These are phyloP conservation scores for Mycena pura DNA, from an alignment of 768 basidiomycete species.

Conservation along the genomic window DNA sequence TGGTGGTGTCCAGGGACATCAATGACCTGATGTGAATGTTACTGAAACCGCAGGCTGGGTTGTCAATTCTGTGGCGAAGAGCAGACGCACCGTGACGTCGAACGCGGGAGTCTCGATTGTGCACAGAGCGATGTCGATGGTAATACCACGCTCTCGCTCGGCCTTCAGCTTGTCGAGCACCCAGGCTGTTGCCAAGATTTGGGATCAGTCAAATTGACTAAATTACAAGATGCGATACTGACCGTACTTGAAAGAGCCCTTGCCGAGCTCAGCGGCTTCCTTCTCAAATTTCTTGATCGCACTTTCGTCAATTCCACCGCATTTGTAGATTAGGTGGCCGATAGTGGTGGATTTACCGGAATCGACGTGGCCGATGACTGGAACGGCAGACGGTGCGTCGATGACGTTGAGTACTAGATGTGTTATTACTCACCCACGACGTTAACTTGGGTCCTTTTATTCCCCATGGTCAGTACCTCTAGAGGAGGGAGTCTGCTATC, in stretches of 20 bases:
- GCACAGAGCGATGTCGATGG: conserved; percentile 99
- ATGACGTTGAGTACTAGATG: conserved; percentile 34
- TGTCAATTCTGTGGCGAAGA: too few species aligned
- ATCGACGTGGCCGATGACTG: conserved; percentile 99
- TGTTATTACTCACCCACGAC: conserved; percentile 79
- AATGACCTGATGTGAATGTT: conserved; percentile 72
- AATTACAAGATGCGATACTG: conserved; percentile 36
- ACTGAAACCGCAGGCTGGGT: conserved; percentile 18
- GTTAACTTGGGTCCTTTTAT: conserved; percentile 96
- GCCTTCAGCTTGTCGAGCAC: conserved; percentile 99
- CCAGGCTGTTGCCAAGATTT: conserved; percentile 79
- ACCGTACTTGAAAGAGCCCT: conserved; percentile 99
- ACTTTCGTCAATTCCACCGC: conserved; percentile 99
- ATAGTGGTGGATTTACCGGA: conserved; percentile 99
- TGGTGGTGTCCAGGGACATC: conserved; percentile 99
- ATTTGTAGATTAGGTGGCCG: conserved; percentile 99
- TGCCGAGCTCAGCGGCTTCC: conserved; percentile 99
- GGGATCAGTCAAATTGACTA: conserved; percentile 30
- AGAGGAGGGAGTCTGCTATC: conserved; percentile 37
- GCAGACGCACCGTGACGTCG: conserved; percentile 81
- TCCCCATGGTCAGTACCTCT: conserved; percentile 86
- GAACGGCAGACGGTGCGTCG: conserved; percentile 33
- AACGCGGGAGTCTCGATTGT: conserved; percentile 99
- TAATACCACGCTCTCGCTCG: conserved; percentile 99
- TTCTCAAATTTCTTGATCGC: conserved; percentile 99